These are phyloP conservation scores for Annulohypoxylon stygium DNA, from an alignment of 495 filamentous ascomycete genomes.

Conservation along the genomic window DNA sequence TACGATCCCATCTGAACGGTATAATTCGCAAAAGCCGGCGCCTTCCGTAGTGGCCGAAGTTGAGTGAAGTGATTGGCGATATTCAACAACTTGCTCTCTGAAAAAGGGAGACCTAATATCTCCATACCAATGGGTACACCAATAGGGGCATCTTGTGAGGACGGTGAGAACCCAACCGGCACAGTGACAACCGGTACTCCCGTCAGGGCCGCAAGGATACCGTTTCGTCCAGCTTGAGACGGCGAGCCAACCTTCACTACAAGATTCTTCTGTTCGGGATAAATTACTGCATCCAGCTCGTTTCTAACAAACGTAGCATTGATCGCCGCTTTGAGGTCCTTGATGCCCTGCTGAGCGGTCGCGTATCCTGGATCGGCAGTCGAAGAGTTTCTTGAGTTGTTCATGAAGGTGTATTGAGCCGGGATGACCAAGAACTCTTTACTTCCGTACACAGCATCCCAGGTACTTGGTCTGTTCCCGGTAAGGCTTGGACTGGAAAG, in stretches of 20 bases:
- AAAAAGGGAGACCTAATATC: conserved; percentile 68
- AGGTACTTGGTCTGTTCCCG: conserved; percentile 53
- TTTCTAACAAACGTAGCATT: conserved; percentile 61
- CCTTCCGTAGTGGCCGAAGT: conserved; percentile 60
- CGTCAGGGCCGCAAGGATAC: conserved; percentile 73
- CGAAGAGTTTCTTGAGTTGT: conserved; percentile 62
- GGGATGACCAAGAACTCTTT: conserved; percentile 68
- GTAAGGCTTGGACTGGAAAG: conserved; percentile 54
- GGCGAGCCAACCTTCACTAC: conserved; percentile 68
- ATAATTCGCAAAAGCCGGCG: conserved; percentile 57
- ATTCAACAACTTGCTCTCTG: conserved; percentile 66
- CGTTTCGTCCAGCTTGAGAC: conserved; percentile 71
- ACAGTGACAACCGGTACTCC: conserved; percentile 73
- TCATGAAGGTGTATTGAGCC: conserved; percentile 65
- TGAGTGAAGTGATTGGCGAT: conserved; percentile 54
- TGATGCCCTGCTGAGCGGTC: conserved; percentile 58
- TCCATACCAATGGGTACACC: conserved; percentile 76
- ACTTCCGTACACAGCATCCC: conserved; percentile 60
- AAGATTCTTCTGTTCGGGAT: conserved; percentile 75
- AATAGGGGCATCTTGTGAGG: conserved; percentile 59
- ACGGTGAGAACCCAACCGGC: conserved; percentile 61
- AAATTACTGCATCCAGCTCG: conserved; percentile 70
- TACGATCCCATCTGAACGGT: conserved; percentile 53
- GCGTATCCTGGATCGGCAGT: conserved; percentile 62
- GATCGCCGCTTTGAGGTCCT: conserved; percentile 61